phyloP scores from a whole-genome alignment of 768 basidiomycete genomes.

The Leucocoprinus sp. region DNA sequence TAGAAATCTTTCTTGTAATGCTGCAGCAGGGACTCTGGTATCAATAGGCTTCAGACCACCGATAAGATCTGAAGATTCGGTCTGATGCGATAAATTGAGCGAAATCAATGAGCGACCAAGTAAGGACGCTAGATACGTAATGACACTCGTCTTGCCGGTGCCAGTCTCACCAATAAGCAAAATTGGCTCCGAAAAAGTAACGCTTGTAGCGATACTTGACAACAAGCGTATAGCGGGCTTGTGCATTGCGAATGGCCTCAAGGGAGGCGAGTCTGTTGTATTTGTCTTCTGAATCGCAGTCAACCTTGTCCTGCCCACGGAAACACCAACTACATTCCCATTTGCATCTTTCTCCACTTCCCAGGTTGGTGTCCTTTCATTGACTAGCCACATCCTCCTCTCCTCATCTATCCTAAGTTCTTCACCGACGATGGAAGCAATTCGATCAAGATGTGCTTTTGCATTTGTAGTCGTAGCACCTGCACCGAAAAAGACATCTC shows the following conservation, averaged over 20 bases:
- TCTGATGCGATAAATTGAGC: conserved; percentile 93
- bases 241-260: conserved; percentile 82
- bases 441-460: conserved; percentile 36
- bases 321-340: conserved; percentile 47
- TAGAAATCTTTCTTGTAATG: conserved; percentile 65
- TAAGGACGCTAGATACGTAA: conserved; percentile 80
- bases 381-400: conserved; percentile 60
- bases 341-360: conserved; percentile 62
- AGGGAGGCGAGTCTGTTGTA: conserved; percentile 21
- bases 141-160: conserved; percentile 94
- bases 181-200: conserved; percentile 72
- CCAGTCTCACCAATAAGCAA: conserved; percentile 96
- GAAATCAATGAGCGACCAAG: conserved; percentile 73
- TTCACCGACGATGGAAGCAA: conserved; percentile 49
- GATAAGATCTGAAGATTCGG: conserved; percentile 87
- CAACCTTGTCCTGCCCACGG: conserved; percentile 57
- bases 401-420: conserved; percentile 64
- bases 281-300: conserved; percentile 32
- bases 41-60: conserved; percentile 98
- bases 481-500: conserved; percentile 87
- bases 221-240: conserved; percentile 74
- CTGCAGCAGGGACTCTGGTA: conserved; percentile 65
- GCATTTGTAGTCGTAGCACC: conserved; percentile 45
- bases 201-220: conserved; percentile 68
- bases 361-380: conserved; percentile 57